Evolutionary conservation across 139 green algal genomes (phyloP).

Genomic region (Deuterostichococcus epilithicus): DNA sequence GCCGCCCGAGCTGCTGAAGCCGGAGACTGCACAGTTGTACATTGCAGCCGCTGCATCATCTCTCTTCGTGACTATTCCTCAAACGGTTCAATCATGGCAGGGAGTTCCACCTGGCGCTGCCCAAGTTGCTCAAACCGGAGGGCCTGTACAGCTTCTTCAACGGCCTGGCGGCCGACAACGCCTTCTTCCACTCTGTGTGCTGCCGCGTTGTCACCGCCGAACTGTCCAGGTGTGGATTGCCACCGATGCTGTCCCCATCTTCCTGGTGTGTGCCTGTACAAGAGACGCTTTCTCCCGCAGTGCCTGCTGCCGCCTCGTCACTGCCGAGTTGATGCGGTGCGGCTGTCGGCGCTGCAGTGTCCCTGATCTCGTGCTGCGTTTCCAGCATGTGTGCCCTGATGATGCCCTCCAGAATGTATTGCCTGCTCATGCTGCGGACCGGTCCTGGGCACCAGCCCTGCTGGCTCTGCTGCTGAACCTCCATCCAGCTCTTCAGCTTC

Average conservation of each 20-base stretch:
- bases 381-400: too few relatives aligned
- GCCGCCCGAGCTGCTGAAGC: constrained; percentile 70
- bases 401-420: too few relatives aligned
- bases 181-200: constrained; percentile 87
- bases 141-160: constrained; percentile 97
- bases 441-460: too few relatives aligned
- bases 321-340: neutral
- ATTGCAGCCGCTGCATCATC: too few relatives aligned
- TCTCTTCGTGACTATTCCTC: too few relatives aligned
- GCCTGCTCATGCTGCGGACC: too few relatives aligned
- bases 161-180: constrained; percentile 72
- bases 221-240: constrained; percentile 33
- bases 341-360: too few relatives aligned
- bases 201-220: constrained; percentile 50
- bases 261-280: neutral
- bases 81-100: constrained; percentile 8
- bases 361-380: too few relatives aligned
- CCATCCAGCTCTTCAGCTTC: too few relatives aligned
- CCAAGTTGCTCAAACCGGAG: constrained; percentile 59
- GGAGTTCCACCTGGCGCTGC: constrained; percentile 83
- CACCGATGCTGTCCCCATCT: neutral
- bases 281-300: neutral
- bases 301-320: too few relatives aligned
- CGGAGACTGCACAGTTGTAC: too few relatives aligned
- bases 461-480: too few relatives aligned